Conservation (phyloP, 2,329 filamentous ascomycete species). For the Intubia oerlemansii region DNA sequence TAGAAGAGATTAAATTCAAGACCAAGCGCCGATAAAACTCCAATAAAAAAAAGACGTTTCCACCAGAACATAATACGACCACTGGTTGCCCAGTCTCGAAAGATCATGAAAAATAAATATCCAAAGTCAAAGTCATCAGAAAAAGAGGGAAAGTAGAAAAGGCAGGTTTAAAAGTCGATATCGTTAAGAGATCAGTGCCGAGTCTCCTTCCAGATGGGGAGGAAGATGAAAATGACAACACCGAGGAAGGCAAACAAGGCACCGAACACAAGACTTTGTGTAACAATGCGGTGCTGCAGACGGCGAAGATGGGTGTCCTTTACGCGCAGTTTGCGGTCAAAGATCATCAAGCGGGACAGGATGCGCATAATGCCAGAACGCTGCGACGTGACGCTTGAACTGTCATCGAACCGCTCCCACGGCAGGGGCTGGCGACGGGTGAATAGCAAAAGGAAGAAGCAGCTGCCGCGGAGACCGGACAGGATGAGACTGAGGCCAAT, state of each 20-base stretch:
- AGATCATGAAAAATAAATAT: too few species aligned
- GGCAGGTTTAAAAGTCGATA: too few species aligned
- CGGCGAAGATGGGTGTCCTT: conserved; percentile 20
- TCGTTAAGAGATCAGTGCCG: too few species aligned
- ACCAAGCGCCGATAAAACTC: too few species aligned
- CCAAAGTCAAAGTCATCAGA: too few species aligned
- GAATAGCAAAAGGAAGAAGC: conserved; percentile 25
- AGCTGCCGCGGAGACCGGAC: conserved; percentile 22
- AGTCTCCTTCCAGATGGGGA: conserved; percentile 25
- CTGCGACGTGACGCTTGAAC: conserved; percentile 8
- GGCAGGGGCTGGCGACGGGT: conserved; percentile 22
- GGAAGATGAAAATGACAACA: conserved; percentile 19
- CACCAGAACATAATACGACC: too few species aligned
- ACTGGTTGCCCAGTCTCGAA: too few species aligned
- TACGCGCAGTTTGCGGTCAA: conserved; percentile 23
- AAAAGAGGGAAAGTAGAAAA: too few species aligned
- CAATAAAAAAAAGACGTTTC: too few species aligned
- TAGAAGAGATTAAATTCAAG: too few species aligned
- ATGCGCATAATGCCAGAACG: conserved; percentile 11
- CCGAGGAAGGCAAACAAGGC: conserved; percentile 16
- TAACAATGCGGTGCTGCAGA: conserved; percentile 22
- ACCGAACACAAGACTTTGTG: conserved; percentile 19
- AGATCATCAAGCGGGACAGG: conserved; percentile 21
- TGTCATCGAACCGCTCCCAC: conserved; percentile 25
- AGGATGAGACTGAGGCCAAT: conserved; percentile 21